Evolutionary conservation across 106 monocot genomes (phyloP).

Genomic region (Platanthera guangdongensis): DNA sequence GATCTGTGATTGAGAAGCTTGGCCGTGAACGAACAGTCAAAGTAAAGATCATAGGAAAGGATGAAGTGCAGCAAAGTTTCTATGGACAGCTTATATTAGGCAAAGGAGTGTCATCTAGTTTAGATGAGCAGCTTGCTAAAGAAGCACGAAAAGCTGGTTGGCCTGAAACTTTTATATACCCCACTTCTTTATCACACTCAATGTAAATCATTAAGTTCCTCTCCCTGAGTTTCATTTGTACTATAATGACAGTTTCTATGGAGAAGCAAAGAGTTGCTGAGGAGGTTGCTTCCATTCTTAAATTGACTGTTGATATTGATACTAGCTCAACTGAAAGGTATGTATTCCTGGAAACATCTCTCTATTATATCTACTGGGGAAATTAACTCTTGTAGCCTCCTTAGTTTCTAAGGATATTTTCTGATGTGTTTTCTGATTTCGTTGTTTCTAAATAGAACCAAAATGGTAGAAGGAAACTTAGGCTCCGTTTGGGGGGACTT

Average conservation of each 20-base stretch:
- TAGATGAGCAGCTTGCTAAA: constrained; percentile 85
- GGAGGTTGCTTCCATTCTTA: constrained; percentile 90
- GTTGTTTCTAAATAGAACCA: neutral
- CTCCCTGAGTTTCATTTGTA: neutral
- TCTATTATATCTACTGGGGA: neutral
- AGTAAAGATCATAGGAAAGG: constrained; percentile 75
- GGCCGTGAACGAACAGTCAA: constrained; percentile 54
- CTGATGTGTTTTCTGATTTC: neutral
- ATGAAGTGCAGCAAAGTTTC: constrained; percentile 85
- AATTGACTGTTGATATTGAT: constrained; percentile 82
- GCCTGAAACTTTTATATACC: neutral
- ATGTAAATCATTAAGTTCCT: neutral
- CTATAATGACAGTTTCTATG: constrained; percentile 38
- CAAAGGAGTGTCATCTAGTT: constrained; percentile 66
- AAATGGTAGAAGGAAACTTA: neutral
- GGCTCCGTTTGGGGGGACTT: too few relatives aligned
- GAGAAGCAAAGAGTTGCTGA: constrained; percentile 91
- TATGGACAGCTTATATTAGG: constrained; percentile 93
- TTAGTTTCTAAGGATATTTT: neutral
- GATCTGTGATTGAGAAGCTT: constrained; percentile 78
- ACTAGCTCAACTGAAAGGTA: constrained; percentile 64
- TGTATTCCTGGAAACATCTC: neutral
- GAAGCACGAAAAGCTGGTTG: constrained; percentile 87
- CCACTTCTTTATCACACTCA: neutral
- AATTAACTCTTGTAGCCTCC: neutral